Base-by-base conservation (phyloP, 2,329 filamentous ascomycete genomes). In the Aspergillus sp. region DNA sequence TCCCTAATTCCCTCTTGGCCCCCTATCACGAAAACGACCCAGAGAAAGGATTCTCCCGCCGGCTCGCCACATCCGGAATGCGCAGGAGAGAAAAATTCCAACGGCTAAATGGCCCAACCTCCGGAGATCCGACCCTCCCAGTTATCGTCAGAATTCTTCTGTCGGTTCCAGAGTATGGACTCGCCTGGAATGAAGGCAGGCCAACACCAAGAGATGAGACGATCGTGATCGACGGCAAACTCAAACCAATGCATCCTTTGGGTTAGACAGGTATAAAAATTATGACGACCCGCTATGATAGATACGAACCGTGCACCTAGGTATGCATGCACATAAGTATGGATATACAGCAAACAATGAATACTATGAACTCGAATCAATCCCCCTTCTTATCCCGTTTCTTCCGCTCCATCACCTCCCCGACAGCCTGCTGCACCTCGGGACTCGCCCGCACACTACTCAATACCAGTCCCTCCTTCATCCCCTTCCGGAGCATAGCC, bases 381-480 rank as follows among this genome's bases (percentile, higher is more conserved):
- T 64, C 56, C 4, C 30, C 56, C 44, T 64, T 61, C 46, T 54
- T 62, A 20, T 60, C 62, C 36, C 52, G 57, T 59, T 86, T 79
- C 61, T 84, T 75, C 65, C 79, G 84, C 67, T 82, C 80, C 52
- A 92, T 73, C 24, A 85, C 84, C 53, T 79, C 81, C 20, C 84
- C 85, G 60, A 96, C 79, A 0, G 91, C 91, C 69, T 90, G 86
- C 60, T 86, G 82, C 8, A 97, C 93, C 73, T 93, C 89, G 1
- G 86, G 86, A 70, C 93, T 89, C 45, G 82, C 84, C 59, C 84
- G 81, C 54, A 95, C 88, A 13, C 86, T 92, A 66, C 95, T 95
- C 69, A 95, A 85, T 47, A 96, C 85, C 60, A 97, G 76, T 81
- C 90, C 95, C 64, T 94, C 89, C 72, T 86, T 88, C 73, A 96